Percentiles rank a stretch among this genome's conserved stretches.
Evolutionary conservation across 1,284 basidiomycete species (phyloP).

Genomic region (Somion occarium): DNA sequence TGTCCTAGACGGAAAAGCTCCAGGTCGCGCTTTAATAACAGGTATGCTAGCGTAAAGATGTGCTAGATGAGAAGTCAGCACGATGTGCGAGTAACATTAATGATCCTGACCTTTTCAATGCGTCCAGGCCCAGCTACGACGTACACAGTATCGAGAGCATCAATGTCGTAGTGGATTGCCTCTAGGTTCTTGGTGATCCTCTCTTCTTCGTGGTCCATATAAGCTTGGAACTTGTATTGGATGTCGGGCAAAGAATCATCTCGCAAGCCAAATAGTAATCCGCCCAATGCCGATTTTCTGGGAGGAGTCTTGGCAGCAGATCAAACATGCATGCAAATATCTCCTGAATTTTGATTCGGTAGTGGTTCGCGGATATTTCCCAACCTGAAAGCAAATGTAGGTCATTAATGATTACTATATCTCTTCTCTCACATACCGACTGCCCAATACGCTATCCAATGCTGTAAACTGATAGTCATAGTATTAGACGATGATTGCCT

Average conservation of each 20-base stretch:
- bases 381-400: conserved; percentile 17
- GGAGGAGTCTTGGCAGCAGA: conserved; percentile 12
- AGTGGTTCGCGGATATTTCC: conserved; percentile 12
- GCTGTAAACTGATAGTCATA: conserved; percentile 27
- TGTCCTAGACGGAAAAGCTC: conserved; percentile 18
- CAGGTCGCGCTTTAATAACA: conserved; percentile 21
- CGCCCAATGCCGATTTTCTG: conserved; percentile 14
- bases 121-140: conserved; percentile 17
- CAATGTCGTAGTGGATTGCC: conserved; percentile 20
- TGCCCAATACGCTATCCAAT: conserved; percentile 15
- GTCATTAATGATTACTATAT: too few species aligned
- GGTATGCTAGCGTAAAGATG: conserved; percentile 20
- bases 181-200: conserved; percentile 20
- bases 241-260: conserved; percentile 3
- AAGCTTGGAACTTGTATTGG: conserved; percentile 15
- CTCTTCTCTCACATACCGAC: conserved; percentile 11
- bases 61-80: conserved; percentile 11
- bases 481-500: conserved; percentile 2
- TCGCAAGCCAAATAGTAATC: conserved; percentile 10
- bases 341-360: conserved; percentile 15
- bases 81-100: not conserved
- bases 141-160: conserved; percentile 19
- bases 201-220: conserved; percentile 15
- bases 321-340: conserved; percentile 18
- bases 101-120: conserved; percentile 20